Conservation (phyloP, 768 basidiomycete species). For the Kwoniella botswanensis region DNA sequence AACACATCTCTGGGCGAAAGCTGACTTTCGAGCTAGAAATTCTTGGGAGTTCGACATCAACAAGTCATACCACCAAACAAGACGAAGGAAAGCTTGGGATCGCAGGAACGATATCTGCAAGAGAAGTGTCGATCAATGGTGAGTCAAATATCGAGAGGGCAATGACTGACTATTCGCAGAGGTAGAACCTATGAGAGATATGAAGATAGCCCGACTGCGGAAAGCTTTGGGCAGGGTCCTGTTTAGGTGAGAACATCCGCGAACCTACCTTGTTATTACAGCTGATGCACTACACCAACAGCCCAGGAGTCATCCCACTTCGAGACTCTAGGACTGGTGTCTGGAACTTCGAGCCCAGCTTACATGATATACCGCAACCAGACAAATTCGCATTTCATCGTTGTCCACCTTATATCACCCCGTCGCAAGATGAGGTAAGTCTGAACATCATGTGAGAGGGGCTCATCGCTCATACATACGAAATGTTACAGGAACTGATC, state of each 20-base stretch:
- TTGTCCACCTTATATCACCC: slow-evolving; percentile 72
- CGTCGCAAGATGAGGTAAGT: slow-evolving; percentile 74
- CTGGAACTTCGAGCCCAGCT: slow-evolving; percentile 78
- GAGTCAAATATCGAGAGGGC: neutral
- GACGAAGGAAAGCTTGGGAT: neutral
- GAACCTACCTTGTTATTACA: neutral
- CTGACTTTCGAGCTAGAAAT: neutral
- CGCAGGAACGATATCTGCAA: slow-evolving; percentile 14
- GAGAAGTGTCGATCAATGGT: slow-evolving; percentile 12
- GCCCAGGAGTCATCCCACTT: slow-evolving; percentile 87
- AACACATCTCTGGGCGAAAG: neutral
- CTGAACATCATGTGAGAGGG: neutral
- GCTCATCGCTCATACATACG: neutral
- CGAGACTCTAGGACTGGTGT: slow-evolving; percentile 82
- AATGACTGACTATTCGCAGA: slow-evolving; percentile 22
- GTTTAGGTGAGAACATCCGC: slow-evolving; percentile 67
- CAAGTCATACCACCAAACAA: neutral
- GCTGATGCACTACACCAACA: slow-evolving; percentile 53
- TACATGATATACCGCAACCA: slow-evolving; percentile 76
- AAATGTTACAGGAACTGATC: slow-evolving; percentile 66
- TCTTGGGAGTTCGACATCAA: neutral
- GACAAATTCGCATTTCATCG: slow-evolving; percentile 84
- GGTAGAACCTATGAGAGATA: slow-evolving; percentile 51
- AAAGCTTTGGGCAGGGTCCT: slow-evolving; percentile 73
- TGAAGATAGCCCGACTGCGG: slow-evolving; percentile 68